These are phyloP conservation scores for Phytophthora constricta DNA, from an alignment of 352 stramenopile species.

Conservation along the genomic window DNA sequence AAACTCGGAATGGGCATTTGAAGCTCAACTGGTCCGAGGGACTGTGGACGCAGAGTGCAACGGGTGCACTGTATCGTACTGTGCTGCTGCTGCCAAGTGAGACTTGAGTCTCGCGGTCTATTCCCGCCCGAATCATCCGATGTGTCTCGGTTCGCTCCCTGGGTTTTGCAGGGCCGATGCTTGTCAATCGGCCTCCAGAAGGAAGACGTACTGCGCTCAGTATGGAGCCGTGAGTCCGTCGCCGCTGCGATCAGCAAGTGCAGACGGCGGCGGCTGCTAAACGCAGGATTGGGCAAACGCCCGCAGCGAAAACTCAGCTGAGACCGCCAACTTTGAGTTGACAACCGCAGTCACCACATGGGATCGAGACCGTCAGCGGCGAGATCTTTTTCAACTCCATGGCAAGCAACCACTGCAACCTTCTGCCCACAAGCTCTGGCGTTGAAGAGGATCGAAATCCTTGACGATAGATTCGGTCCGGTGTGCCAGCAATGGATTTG, in stretches of 20 bases:
- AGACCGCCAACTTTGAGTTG: too few relatives aligned
- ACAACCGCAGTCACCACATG: background rate
- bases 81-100: background rate
- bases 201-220: background rate
- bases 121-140: background rate
- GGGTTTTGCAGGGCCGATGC: background rate
- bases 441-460: background rate
- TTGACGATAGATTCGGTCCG: background rate
- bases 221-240: background rate
- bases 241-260: too few relatives aligned
- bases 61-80: background rate
- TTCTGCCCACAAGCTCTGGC: background rate
- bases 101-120: background rate
- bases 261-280: background rate
- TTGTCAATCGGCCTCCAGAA: background rate
- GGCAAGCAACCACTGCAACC: background rate
- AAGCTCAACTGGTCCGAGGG: background rate
- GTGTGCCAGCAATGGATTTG: background rate
- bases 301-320: too few relatives aligned
- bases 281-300: conserved; percentile 1
- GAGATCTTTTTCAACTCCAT: too few relatives aligned
- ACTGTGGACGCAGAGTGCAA: background rate
- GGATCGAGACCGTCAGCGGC: too few relatives aligned
- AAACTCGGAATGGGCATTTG: conserved; percentile 27
- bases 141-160: background rate